Evolutionary conservation across 2,329 filamentous ascomycete species (phyloP).

Genomic region (Fusarium sp.): DNA sequence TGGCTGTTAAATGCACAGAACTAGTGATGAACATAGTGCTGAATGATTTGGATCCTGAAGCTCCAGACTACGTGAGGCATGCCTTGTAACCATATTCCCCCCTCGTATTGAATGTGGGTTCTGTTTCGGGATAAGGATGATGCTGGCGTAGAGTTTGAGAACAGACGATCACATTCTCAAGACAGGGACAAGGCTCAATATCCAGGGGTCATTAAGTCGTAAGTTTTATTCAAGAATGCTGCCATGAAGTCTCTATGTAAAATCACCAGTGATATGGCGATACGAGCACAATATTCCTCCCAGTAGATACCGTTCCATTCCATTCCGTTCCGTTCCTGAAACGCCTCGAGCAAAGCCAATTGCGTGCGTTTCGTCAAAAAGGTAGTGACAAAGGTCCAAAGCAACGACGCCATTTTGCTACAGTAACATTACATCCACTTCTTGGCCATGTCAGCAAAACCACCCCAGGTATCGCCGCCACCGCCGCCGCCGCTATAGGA

Average conservation of each 20-base stretch:
- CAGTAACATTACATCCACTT: constrained; percentile 55
- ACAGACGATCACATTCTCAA: constrained; percentile 20
- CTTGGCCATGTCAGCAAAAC: constrained; percentile 56
- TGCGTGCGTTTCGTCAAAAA: constrained; percentile 18
- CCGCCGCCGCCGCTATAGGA: constrained; percentile 51
- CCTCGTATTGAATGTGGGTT: background rate
- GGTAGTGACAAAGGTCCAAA: constrained; percentile 4
- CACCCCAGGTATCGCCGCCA: constrained; percentile 52
- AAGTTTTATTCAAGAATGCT: constrained; percentile 36
- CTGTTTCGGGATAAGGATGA: constrained; percentile 2
- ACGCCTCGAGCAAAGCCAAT: constrained; percentile 38
- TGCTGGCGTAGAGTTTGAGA: background rate
- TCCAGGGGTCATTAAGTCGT: constrained; percentile 36
- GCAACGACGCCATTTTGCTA: constrained; percentile 13
- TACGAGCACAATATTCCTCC: constrained; percentile 14
- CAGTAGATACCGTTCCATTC: constrained; percentile 2
- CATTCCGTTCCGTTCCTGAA: constrained; percentile 27
- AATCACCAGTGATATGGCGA: constrained; percentile 4
- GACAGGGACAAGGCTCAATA: constrained; percentile 1
- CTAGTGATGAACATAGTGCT: constrained; percentile 50
- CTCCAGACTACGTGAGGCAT: constrained; percentile 3
- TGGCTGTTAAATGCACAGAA: constrained; percentile 44
- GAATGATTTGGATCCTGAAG: constrained; percentile 8
- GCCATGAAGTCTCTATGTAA: constrained; percentile 22
- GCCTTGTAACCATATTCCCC: background rate